Base-by-base conservation (phyloP, 73 alveolate genomes). In the Durusdinium trenchii region DNA sequence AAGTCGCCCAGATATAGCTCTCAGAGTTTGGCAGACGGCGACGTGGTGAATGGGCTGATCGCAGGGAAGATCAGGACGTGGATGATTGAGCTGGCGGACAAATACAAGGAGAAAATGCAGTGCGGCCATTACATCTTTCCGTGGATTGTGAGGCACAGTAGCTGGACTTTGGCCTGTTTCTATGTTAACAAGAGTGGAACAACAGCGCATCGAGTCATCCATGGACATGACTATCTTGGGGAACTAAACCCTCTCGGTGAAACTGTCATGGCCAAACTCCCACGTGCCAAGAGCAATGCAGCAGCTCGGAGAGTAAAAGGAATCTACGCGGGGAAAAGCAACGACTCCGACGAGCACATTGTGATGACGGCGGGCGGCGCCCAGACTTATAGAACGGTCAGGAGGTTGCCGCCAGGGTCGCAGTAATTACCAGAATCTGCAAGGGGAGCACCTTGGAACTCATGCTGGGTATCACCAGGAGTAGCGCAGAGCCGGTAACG, bases 21-120 rank as follows among this genome's bases (percentile, higher is more conserved):
- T 1, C 60, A 50, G 20, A 36, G 60, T 2, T 23, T 84, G 36
- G 94, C 78, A 6, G 75, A 48, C 52, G 94, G 94, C 20, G 94
- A 84, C 57, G 52, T 52, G 94, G 79, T 38, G 50, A 84, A 84
- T n/a, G 94, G 94, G 23, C 61, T 51, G 79, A 52, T 51, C 7
- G 94, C 94, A 5, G 94, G 94, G n/a, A 84, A 84, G 57, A 20
- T 84, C 60, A 52, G 94, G 42, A 84, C 79, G 16, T 84, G 94
- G 94, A 35, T 84, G 45, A 18, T 28, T n/a, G 94, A 84, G 51
- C 3, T 84, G 60, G 35, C 78, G 14, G 94, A 84, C 14, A 51
- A 30, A 42, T 84, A 84, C 54, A 12, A 32, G 42, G 52, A 10
- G 18, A 51, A 84, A 54, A 6, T 84, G 12, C 57, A 61, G 51